Evolutionary conservation across 2,329 filamentous ascomycete species (phyloP).

Genomic region (Fusarium armeniacum): DNA sequence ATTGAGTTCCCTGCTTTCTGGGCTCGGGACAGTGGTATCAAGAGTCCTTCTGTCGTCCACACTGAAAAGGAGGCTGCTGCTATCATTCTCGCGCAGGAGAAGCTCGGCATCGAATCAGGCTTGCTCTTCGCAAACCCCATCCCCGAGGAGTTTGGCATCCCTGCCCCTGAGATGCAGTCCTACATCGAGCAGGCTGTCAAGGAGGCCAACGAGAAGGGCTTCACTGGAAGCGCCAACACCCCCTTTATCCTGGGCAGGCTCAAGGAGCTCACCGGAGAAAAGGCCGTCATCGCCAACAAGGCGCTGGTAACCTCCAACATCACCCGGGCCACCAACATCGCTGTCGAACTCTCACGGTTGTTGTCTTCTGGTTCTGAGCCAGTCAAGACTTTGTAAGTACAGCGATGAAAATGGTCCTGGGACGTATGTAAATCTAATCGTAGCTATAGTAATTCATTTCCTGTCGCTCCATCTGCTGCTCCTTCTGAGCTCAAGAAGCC

Average conservation of each 20-base stretch:
- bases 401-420: slow-evolving; percentile 39
- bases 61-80: slow-evolving; percentile 86
- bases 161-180: slow-evolving; percentile 76
- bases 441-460: slow-evolving; percentile 52
- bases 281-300: slow-evolving; percentile 80
- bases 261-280: slow-evolving; percentile 80
- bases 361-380: slow-evolving; percentile 52
- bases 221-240: slow-evolving; percentile 82
- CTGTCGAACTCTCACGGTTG: slow-evolving; percentile 66
- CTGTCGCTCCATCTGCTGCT: slow-evolving; percentile 35
- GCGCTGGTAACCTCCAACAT: slow-evolving; percentile 70
- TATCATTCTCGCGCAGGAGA: slow-evolving; percentile 86
- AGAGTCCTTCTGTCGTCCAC: slow-evolving; percentile 80
- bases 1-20: slow-evolving; percentile 96
- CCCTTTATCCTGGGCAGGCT: slow-evolving; percentile 86
- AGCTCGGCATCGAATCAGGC: slow-evolving; percentile 80
- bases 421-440: slow-evolving; percentile 53
- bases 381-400: slow-evolving; percentile 56
- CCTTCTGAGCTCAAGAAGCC: slow-evolving; percentile 31
- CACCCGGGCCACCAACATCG: slow-evolving; percentile 67
- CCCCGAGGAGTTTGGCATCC: slow-evolving; percentile 76
- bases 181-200: slow-evolving; percentile 77
- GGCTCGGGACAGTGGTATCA: slow-evolving; percentile 86
- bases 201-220: slow-evolving; percentile 74
- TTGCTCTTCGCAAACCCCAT: slow-evolving; percentile 92